phyloP scores from a whole-genome alignment of 129 eudicot species.

The Apium graveolens region DNA sequence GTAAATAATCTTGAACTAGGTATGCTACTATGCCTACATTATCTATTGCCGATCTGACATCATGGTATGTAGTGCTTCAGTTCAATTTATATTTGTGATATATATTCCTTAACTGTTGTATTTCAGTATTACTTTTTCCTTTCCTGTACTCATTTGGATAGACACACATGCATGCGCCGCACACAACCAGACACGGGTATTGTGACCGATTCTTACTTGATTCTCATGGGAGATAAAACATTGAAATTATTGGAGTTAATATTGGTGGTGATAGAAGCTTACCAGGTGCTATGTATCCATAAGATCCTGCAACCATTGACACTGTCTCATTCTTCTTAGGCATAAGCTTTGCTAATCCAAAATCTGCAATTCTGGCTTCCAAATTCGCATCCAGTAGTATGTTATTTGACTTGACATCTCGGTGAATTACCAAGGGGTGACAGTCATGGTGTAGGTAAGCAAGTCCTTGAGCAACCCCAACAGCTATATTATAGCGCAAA shows the following conservation, averaged over 20 bases:
- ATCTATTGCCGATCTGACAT: not conserved
- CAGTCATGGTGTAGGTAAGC: conserved; percentile 90
- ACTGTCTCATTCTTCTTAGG: conserved; percentile 74
- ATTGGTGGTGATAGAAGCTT: conserved; percentile 16
- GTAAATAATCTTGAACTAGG: not conserved
- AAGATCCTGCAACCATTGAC: conserved; percentile 86
- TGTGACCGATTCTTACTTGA: not conserved
- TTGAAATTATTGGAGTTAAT: not conserved
- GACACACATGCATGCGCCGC: not conserved
- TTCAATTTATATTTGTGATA: not conserved
- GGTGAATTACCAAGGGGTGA: conserved; percentile 74
- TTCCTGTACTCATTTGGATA: not conserved
- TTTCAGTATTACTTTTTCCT: not conserved
- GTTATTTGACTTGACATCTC: conserved; percentile 82
- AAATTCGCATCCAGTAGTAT: conserved; percentile 68
- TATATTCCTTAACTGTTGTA: not conserved
- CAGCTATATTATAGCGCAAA: conserved; percentile 72
- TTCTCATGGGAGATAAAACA: not conserved
- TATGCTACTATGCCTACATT: not conserved
- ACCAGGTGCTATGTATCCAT: conserved; percentile 97
- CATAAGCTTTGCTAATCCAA: conserved; percentile 81
- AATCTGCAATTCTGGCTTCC: conserved; percentile 81
- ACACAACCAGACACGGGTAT: not conserved
- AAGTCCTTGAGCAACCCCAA: conserved; percentile 91
- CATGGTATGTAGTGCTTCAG: not conserved